Base-by-base conservation (phyloP, 805 yeast genomes). In the Yarrowia sp. region DNA sequence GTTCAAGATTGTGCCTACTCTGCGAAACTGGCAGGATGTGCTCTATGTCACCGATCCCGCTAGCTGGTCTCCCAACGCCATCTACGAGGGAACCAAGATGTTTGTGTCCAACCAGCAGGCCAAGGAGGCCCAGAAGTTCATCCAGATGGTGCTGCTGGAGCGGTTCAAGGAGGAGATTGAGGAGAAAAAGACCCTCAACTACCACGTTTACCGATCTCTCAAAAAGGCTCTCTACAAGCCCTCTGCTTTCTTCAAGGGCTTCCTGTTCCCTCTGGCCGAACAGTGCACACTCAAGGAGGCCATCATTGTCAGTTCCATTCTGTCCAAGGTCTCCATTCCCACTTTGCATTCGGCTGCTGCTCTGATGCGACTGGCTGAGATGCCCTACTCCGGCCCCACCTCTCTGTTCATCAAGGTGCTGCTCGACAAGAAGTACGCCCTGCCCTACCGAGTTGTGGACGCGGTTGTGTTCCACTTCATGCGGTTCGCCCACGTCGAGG, bases 321-420 rank as follows among this genome's bases (percentile, higher is more conserved):
- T 95, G 70, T 82, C 91, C 20, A 93, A 92, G 77, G 89, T 93
- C 17, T 93, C 98, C 6, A 87, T 95, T 38, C 99, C 99, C 13
- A 96, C 90, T 6, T 84, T 92, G 74, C 99, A 95, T 81, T 94
- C 99, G 1, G 90, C 98, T 1, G 98, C 96, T 63, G 99, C 98
- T 13, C 83, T 95, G 71, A 85, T 95, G 71, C 90, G 93, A 78
- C 82, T 95, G 61, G 81, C 92, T 69, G 90, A 92, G 72, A 80
- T 87, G 78, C 96, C 92, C 30, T 94, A 91, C 78, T 83, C 87
- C 8, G 97, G 98, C 42, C 91, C 98, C 6, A 86, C 91, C 17
- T 90, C 97, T 7, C 92, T 93, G 5, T 93, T 95, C 79, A 92
- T 95, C 69, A 86, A 95, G 78, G 90, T 92, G 6, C 82, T 95